A percentile compares a stretch with the other conserved stretches of the same genome.
Conservation (phyloP, 2,329 filamentous ascomycete species). For the Verticillium dahliae region DNA sequence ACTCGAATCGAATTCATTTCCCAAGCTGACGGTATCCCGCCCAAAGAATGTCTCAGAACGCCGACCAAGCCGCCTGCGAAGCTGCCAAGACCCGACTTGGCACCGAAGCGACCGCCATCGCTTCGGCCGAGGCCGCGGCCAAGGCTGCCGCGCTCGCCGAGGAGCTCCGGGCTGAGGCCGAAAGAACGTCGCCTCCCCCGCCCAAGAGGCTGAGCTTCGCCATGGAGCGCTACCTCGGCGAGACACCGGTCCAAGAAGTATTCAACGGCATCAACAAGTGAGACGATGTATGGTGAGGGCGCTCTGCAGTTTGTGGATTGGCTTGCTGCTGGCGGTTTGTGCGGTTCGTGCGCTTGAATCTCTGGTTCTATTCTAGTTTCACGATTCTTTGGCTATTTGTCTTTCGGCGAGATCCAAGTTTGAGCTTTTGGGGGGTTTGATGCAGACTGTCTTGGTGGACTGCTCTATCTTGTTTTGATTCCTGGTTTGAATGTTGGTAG, state of each 20-base stretch:
- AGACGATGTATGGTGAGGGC: too few relatives aligned
- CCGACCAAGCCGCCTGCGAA: not conserved
- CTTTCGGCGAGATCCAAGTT: too few relatives aligned
- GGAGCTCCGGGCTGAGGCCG: not conserved
- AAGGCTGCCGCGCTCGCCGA: not conserved
- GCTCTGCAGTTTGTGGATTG: too few relatives aligned
- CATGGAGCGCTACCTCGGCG: not conserved
- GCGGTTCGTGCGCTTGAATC: too few relatives aligned
- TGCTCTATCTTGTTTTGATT: too few relatives aligned
- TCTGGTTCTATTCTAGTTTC: too few relatives aligned
- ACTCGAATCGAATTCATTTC: too few relatives aligned
- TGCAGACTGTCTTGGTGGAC: too few relatives aligned
- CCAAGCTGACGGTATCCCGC: not conserved
- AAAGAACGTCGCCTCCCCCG: not conserved
- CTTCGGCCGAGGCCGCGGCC: not conserved
- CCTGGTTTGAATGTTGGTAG: too few relatives aligned
- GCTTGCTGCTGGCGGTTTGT: too few relatives aligned
- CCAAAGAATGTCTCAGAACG: not conserved
- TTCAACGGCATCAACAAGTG: not conserved
- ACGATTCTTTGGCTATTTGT: too few relatives aligned
- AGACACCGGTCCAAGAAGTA: not conserved
- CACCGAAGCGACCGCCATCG: not conserved
- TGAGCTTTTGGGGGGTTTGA: too few relatives aligned
- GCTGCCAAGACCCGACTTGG: not conserved
- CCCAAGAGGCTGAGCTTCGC: not conserved